phyloP scores from a whole-genome alignment of 2,329 filamentous ascomycete species.

The Fusarium sp. region DNA sequence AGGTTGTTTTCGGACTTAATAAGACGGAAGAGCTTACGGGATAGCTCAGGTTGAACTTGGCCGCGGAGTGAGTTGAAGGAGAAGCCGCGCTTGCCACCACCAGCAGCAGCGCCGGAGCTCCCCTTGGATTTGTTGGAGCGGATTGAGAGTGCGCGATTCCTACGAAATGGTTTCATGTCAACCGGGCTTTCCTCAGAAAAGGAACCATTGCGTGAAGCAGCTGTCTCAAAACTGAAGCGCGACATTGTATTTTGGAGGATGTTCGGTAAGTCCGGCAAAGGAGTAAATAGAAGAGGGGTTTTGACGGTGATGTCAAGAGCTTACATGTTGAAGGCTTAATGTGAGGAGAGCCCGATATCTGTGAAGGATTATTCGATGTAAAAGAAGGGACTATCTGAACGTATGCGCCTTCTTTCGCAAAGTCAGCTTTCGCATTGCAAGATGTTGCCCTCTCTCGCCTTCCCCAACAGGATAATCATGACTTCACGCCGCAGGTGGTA shows the following conservation, averaged over 20 bases:
- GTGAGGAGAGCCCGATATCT: constrained; percentile 1
- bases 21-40: constrained; percentile 88
- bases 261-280: neutral
- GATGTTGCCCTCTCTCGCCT: neutral
- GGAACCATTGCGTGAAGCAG: constrained; percentile 38
- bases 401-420: constrained; percentile 34
- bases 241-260: constrained; percentile 47
- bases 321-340: constrained; percentile 41
- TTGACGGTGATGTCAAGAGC: constrained; percentile 20
- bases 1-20: constrained; percentile 97
- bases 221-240: constrained; percentile 53
- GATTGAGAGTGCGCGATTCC: constrained; percentile 82
- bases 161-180: constrained; percentile 55
- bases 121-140: constrained; percentile 72
- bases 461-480: constrained; percentile 1
- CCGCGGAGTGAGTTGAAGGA: constrained; percentile 89
- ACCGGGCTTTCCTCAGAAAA: constrained; percentile 42
- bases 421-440: constrained; percentile 33
- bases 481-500: neutral
- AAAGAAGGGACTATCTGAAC: constrained; percentile 9
- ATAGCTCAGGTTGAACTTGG: constrained; percentile 87
- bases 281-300: neutral
- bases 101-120: constrained; percentile 55
- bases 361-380: neutral
- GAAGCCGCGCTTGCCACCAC: constrained; percentile 74